Evolutionary conservation across 2,329 filamentous ascomycete species (phyloP).

Genomic region (Fusarium cyanostomum): DNA sequence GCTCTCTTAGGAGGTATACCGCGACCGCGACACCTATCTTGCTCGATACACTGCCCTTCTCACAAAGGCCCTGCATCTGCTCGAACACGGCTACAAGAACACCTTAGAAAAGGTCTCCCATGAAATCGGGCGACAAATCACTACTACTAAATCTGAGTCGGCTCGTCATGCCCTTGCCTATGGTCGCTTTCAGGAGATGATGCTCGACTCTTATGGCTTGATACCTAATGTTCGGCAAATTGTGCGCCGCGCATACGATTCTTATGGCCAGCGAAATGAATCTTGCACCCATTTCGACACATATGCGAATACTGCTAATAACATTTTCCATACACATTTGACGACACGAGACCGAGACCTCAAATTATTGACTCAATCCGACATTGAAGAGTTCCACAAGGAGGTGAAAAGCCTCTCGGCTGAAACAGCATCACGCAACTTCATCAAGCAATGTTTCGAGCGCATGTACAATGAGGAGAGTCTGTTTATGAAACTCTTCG

Average conservation of each 20-base stretch:
- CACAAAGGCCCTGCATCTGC: conserved; percentile 69
- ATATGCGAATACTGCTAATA: conserved; percentile 63
- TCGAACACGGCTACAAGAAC: conserved; percentile 66
- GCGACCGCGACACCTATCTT: conserved; percentile 86
- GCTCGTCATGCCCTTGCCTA: conserved; percentile 68
- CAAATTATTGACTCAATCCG: conserved; percentile 61
- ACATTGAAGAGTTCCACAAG: conserved; percentile 63
- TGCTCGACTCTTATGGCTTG: conserved; percentile 64
- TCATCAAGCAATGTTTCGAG: conserved; percentile 69
- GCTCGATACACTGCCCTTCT: conserved; percentile 87
- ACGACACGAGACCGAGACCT: conserved; percentile 63
- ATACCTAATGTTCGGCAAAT: conserved; percentile 66
- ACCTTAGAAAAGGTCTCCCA: conserved; percentile 62
- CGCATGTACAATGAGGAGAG: conserved; percentile 64
- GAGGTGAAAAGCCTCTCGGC: conserved; percentile 60
- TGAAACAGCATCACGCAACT: conserved; percentile 66
- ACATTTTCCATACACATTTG: conserved; percentile 64
- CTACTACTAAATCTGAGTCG: conserved; percentile 65
- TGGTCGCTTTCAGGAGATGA: conserved; percentile 67
- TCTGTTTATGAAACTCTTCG: conserved; percentile 65
- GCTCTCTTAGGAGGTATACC: conserved; percentile 74
- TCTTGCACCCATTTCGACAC: conserved; percentile 58
- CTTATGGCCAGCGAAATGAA: conserved; percentile 57
- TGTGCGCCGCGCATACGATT: conserved; percentile 61
- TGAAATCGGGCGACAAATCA: conserved; percentile 65